A percentile compares a stretch with the other conserved stretches of the same genome.
Evolutionary conservation across 202 grass and related monocot species (phyloP).

Genomic region (Thinopyrum obtusiflorum): DNA sequence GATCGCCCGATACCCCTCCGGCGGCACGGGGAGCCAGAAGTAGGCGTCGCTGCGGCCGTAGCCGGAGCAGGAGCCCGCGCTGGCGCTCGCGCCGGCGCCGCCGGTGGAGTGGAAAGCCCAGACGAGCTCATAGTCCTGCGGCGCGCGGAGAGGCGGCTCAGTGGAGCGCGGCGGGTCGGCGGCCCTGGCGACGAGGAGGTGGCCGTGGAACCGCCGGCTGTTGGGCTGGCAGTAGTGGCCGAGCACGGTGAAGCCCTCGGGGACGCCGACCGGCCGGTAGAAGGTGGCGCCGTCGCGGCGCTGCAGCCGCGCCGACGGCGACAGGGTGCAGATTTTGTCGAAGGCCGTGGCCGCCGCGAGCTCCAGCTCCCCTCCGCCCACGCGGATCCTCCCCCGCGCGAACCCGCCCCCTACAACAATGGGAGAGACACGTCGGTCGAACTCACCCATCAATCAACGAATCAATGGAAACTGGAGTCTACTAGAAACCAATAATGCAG

Average conservation of each 20-base stretch:
- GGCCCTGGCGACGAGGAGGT: slow-evolving; percentile 58
- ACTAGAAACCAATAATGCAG: not conserved
- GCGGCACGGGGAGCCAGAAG: slow-evolving; percentile 74
- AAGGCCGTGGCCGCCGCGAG: slow-evolving; percentile 53
- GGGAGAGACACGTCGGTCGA: not conserved
- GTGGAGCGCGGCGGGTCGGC: not conserved
- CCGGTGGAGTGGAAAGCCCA: slow-evolving; percentile 42
- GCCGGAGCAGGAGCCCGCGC: not conserved
- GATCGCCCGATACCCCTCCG: slow-evolving; percentile 56
- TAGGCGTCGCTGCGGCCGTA: slow-evolving; percentile 45
- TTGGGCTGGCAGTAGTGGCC: slow-evolving; percentile 69
- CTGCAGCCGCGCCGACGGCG: slow-evolving; percentile 17
- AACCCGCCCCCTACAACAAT: slow-evolving; percentile 55
- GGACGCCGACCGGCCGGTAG: slow-evolving; percentile 51
- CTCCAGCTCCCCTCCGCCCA: slow-evolving; percentile 65
- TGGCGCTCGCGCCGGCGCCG: not conserved
- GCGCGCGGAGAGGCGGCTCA: slow-evolving; percentile 34
- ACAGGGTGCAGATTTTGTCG: slow-evolving; percentile 61
- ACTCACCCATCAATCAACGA: not conserved
- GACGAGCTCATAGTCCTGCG: slow-evolving; percentile 47
- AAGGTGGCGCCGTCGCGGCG: slow-evolving; percentile 41
- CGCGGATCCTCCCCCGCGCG: slow-evolving; percentile 48
- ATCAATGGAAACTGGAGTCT: not conserved
- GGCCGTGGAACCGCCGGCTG: slow-evolving; percentile 56
- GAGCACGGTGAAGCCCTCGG: slow-evolving; percentile 57